Evolutionary conservation across 2,329 filamentous ascomycete species (phyloP).

Genomic region (Ascosphaera pollenicola): DNA sequence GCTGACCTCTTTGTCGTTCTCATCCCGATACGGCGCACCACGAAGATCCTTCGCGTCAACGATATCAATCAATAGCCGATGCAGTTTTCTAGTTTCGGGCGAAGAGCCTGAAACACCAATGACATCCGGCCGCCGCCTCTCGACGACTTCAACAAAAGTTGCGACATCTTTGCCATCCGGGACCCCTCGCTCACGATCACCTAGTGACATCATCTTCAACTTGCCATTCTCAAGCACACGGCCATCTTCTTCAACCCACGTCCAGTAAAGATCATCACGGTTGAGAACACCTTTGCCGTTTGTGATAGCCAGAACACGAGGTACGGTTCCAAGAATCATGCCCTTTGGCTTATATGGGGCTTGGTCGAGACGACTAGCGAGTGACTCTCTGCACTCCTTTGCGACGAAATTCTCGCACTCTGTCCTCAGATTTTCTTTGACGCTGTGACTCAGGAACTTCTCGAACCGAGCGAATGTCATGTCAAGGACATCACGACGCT

Average conservation of each 20-base stretch:
- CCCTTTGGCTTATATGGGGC: constrained; percentile 90
- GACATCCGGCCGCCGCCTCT: constrained; percentile 66
- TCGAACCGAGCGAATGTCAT: constrained; percentile 63
- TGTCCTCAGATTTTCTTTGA: constrained; percentile 83
- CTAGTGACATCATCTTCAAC: constrained; percentile 51
- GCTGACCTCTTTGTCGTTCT: constrained; percentile 51
- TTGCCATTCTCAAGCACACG: constrained; percentile 76
- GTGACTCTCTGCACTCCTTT: constrained; percentile 72
- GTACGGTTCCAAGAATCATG: constrained; percentile 68
- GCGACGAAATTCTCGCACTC: constrained; percentile 86
- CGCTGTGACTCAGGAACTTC: constrained; percentile 64
- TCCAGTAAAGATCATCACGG: constrained; percentile 64
- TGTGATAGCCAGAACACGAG: constrained; percentile 68
- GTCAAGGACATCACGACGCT: constrained; percentile 69
- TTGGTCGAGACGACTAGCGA: constrained; percentile 76
- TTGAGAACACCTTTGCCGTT: constrained; percentile 61
- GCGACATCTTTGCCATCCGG: constrained; percentile 42
- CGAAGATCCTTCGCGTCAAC: constrained; percentile 57
- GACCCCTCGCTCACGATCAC: constrained; percentile 43
- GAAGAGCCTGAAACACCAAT: constrained; percentile 76
- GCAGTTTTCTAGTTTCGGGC: constrained; percentile 63
- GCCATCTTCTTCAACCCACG: constrained; percentile 83
- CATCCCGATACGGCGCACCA: constrained; percentile 65
- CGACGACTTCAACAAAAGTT: constrained; percentile 56
- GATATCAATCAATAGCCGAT: constrained; percentile 58